Percentiles rank a stretch among this genome's conserved stretches.
Evolutionary conservation across 768 basidiomycete genomes (phyloP).

Genomic region (Lentinus tigrinus): DNA sequence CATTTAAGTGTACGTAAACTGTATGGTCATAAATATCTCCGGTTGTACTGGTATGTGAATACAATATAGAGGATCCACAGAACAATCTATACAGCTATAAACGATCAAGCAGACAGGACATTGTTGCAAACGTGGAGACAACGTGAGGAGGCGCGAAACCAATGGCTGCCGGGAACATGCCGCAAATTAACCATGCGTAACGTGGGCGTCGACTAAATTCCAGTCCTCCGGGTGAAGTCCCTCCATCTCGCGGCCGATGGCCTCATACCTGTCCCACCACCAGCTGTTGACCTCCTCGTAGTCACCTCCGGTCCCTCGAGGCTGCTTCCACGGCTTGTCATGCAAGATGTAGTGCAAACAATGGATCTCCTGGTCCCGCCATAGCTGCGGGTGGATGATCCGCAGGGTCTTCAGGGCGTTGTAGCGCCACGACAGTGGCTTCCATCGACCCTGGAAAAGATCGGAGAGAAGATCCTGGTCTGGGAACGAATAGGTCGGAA

Average conservation of each 20-base stretch:
- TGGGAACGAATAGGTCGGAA: slow-evolving; percentile 67
- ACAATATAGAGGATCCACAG: background rate
- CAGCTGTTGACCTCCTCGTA: slow-evolving; percentile 59
- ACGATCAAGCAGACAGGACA: background rate
- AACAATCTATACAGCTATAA: too few species aligned
- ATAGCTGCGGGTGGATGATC: slow-evolving; percentile 66
- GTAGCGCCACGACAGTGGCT: slow-evolving; percentile 80
- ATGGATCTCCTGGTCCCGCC: slow-evolving; percentile 83
- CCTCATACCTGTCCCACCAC: slow-evolving; percentile 77
- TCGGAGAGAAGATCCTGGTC: slow-evolving; percentile 91
- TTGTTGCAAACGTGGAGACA: background rate
- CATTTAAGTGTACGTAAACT: background rate
- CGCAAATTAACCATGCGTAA: slow-evolving; percentile 31
- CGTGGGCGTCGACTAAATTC: slow-evolving; percentile 50
- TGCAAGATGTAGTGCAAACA: slow-evolving; percentile 85
- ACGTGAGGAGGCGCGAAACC: background rate
- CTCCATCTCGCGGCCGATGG: slow-evolving; percentile 42
- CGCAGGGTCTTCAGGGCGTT: slow-evolving; percentile 92
- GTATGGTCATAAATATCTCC: background rate
- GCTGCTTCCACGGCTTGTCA: slow-evolving; percentile 83
- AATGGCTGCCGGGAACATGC: background rate
- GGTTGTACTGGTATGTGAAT: background rate
- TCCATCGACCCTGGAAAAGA: slow-evolving; percentile 78
- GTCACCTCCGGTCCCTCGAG: slow-evolving; percentile 40
- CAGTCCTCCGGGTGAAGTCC: slow-evolving; percentile 45